phyloP scores from a whole-genome alignment of 2,329 filamentous ascomycete genomes.

The Fusarium sublunatum region DNA sequence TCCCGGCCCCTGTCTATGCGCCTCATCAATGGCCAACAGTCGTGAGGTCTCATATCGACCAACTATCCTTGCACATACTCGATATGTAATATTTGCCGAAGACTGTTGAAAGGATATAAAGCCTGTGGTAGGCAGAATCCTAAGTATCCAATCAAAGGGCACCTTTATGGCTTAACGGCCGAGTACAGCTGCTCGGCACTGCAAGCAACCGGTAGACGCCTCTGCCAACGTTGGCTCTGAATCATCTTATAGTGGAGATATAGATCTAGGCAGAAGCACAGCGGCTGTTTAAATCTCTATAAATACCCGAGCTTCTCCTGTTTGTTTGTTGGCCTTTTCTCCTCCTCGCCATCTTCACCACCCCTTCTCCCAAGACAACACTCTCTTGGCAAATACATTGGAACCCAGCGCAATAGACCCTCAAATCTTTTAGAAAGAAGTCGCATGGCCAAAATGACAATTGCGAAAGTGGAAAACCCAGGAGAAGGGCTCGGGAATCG shows the following conservation, averaged over 20 bases:
- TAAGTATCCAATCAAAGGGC: neutral
- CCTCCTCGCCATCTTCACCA: too few species aligned
- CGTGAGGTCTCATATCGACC: too few species aligned
- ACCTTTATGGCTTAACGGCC: neutral
- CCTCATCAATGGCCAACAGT: too few species aligned
- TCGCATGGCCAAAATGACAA: slow-evolving; percentile 13
- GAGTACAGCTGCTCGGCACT: neutral
- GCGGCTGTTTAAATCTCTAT: neutral
- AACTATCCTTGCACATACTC: too few species aligned
- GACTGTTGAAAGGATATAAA: too few species aligned
- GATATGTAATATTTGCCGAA: too few species aligned
- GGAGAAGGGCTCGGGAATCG: slow-evolving; percentile 37
- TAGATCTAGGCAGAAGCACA: neutral
- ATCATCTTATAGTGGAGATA: neutral
- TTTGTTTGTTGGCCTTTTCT: too few species aligned
- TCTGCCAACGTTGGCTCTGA: neutral
- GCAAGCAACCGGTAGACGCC: neutral
- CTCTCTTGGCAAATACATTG: neutral
- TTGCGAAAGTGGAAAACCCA: slow-evolving; percentile 1
- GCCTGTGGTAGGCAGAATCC: too few species aligned
- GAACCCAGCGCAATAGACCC: too few species aligned
- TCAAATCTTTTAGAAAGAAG: neutral
- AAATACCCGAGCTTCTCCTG: neutral
- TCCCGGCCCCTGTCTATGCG: too few species aligned
- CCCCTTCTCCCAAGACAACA: too few species aligned